Percentiles rank a stretch among this genome's conserved stretches.
Evolutionary conservation across 2,329 filamentous ascomycete species (phyloP).

Genomic region (Fusarium oxysporum): DNA sequence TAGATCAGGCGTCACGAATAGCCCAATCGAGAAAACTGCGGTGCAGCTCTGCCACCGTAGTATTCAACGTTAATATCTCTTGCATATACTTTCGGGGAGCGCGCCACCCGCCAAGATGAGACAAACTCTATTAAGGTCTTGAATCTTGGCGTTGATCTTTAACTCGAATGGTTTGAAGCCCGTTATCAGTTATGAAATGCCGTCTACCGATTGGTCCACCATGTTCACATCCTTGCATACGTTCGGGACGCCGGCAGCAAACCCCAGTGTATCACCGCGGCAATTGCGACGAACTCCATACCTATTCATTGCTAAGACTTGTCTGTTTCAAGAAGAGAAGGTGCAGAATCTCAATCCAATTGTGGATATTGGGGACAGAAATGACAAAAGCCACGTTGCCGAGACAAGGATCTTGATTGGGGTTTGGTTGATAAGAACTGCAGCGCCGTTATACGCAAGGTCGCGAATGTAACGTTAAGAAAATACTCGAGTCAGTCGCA

Average conservation of each 20-base stretch:
- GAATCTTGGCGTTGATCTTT: background rate
- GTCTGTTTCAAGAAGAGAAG: background rate
- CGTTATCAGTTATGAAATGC: background rate
- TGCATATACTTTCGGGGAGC: constrained; percentile 3
- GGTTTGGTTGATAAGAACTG: background rate
- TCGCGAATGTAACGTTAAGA: background rate
- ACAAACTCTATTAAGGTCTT: background rate
- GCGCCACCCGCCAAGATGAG: background rate
- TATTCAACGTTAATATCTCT: background rate
- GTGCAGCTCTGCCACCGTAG: background rate
- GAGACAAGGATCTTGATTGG: background rate
- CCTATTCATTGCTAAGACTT: background rate
- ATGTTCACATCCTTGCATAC: background rate
- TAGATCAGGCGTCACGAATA: background rate
- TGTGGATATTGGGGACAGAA: background rate
- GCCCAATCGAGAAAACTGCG: background rate
- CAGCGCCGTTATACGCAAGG: background rate
- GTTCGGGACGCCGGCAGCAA: background rate
- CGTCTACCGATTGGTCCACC: background rate
- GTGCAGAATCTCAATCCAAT: background rate
- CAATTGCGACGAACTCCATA: background rate
- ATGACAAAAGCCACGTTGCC: background rate
- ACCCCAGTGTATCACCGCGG: background rate
- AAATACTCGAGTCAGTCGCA: background rate
- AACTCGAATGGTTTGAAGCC: background rate